Evolutionary conservation across 2,329 filamentous ascomycete species (phyloP).

Genomic region (Conoideocrella luteorostrata): DNA sequence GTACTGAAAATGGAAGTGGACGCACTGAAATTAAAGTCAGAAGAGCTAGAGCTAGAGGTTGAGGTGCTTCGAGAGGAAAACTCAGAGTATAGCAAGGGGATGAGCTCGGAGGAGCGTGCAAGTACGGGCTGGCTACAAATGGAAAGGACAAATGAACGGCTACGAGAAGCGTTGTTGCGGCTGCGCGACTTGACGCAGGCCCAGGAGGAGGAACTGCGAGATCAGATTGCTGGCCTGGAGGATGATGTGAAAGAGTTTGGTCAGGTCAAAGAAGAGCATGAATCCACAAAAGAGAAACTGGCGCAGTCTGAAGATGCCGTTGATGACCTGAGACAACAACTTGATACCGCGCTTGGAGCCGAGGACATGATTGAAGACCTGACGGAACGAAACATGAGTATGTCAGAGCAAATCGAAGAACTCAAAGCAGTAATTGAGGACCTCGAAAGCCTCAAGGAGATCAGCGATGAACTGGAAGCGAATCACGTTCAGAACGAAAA

Average conservation of each 20-base stretch:
- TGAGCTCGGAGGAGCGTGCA: constrained; percentile 80
- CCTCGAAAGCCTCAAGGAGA: constrained; percentile 80
- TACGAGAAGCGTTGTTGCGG: constrained; percentile 77
- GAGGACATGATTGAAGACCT: constrained; percentile 94
- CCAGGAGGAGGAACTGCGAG: constrained; percentile 71
- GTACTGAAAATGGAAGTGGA: constrained; percentile 75
- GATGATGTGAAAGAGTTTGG: constrained; percentile 65
- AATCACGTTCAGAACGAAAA: constrained; percentile 92
- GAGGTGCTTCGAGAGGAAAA: constrained; percentile 87
- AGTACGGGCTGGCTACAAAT: constrained; percentile 86
- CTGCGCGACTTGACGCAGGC: constrained; percentile 84
- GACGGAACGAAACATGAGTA: constrained; percentile 76
- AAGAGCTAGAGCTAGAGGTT: constrained; percentile 82
- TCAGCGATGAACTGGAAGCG: constrained; percentile 89
- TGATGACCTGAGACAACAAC: constrained; percentile 81
- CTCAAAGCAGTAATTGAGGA: constrained; percentile 78
- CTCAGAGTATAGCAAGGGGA: constrained; percentile 72
- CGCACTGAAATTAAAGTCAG: constrained; percentile 63
- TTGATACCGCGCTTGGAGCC: constrained; percentile 80
- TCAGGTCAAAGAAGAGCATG: constrained; percentile 61
- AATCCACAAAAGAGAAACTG: constrained; percentile 65
- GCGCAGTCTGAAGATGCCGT: constrained; percentile 66
- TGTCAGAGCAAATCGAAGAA: constrained; percentile 78
- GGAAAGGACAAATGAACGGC: constrained; percentile 81
- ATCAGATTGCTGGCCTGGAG: constrained; percentile 67